Percentiles rank a stretch among this genome's conserved stretches.
Evolutionary conservation across 2,329 filamentous ascomycete species (phyloP).

Genomic region (Penicillium sp.): DNA sequence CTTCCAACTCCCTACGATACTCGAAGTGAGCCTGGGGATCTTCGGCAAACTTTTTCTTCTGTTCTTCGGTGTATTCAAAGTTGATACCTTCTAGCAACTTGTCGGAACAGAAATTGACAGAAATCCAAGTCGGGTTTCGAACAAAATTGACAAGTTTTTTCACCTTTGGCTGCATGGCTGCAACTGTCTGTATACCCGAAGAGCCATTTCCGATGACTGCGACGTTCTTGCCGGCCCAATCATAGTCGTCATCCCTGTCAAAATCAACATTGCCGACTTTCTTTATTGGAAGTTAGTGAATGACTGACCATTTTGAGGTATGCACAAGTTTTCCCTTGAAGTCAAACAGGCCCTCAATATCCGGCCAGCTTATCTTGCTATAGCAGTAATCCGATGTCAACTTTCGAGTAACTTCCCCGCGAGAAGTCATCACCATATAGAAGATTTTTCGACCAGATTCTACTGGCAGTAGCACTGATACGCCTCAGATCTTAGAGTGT

Average conservation of each 20-base stretch:
- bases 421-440: no score
- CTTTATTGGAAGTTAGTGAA: not conserved
- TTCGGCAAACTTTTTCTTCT: constrained; percentile 24
- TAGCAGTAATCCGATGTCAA: not conserved
- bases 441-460: no score
- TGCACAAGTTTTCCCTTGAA: constrained; percentile 9
- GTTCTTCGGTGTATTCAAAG: constrained; percentile 28
- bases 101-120: constrained; percentile 23
- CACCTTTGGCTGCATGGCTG: not conserved
- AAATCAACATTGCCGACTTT: not conserved
- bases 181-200: not conserved
- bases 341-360: not conserved
- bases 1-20: constrained; percentile 14
- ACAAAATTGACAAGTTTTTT: constrained; percentile 29
- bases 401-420: no score
- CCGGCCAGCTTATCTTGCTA: constrained; percentile 1
- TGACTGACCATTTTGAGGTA: not conserved
- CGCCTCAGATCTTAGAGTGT: no score
- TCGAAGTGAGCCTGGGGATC: constrained; percentile 14
- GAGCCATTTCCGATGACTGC: constrained; percentile 2
- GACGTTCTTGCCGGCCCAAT: not conserved
- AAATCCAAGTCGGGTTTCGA: constrained; percentile 34
- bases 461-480: no score
- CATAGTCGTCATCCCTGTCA: not conserved
- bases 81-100: constrained; percentile 29